Evolutionary conservation across 2,329 filamentous ascomycete genomes (phyloP), one percentile per base, ranked within the genome.

Genomic region (Chaetomium globosum): DNA sequence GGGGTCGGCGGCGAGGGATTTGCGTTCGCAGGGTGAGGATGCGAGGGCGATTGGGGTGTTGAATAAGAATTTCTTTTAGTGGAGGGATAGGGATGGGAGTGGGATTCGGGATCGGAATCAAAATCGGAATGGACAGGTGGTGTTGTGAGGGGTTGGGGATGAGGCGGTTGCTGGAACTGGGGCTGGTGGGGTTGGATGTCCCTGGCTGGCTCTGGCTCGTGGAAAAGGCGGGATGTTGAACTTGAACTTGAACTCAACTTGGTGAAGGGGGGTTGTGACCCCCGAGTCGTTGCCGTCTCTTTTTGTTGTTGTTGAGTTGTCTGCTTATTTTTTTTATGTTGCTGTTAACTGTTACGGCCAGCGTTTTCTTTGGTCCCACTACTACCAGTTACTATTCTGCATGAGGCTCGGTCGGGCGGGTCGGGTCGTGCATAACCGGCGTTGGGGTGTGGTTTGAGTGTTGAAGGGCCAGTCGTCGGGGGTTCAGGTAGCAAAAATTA

Each of bases 31-130:
- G 55, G 19, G 65, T 26, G 73, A 73, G 64, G 72, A 74, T 59
- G 70, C 65, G 16, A 67, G 72, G 60, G 69, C 72, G 7, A 59
- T 74, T 58, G 57, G 69, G 67, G 65, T 73, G 39, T 52, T 69
- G 54, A 64, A 67, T 48, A 65, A 66, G 59, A 69, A 67, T 39
- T 68, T 66, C 51, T 64, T 61, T 66, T 65, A 39, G n/a, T 19
- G 3, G 36, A 23, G 33, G 13, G 26, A 48, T 23, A 4, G 23
- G 1, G 26, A 28, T 26, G 16, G 49, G 10, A 13, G 2, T 51
- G 3, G 12, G 19, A 12, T 3, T 16, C 4, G 13, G 23, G 8
- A 12, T 3, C n/a, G n/a, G n/a, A n/a, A n/a, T n/a, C n/a, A n/a
- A n/a, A 12, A 9, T 16, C 4, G 13, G 23, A 10, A 12, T 3